Base-by-base conservation (phyloP, 1,139 yeast species). In the Magnusiomyces sp. region DNA sequence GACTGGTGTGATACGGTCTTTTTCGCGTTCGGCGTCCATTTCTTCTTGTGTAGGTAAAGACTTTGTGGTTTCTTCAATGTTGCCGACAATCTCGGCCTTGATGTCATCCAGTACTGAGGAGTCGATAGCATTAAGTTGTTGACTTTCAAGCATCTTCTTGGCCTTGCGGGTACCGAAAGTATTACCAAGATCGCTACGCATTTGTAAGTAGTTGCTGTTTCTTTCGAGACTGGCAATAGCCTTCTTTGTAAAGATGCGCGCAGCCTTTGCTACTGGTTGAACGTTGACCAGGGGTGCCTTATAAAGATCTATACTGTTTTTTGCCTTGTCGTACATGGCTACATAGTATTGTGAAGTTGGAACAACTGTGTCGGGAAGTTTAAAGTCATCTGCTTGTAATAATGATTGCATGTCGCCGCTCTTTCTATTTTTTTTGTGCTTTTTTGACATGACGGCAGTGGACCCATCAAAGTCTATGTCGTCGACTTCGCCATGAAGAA, bases 91-190 rank as follows among this genome's bases (percentile, higher is more conserved):
- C 59, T 87, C 95, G 56, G 79, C 67, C 63, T 90, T 92, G 49
- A 82, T 72, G 57, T 77, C 85, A 52, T 78, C 83, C 57, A 90
- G 74, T 66, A 81, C 80, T 47, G 80, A 94, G 1, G 95, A 77
- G 65, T 92, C 97, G 63, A 92, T 82, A 62, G 84, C 77, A 69
- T 92, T 92, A 67, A 84, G 79, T 63, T 83, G 94, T 62, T 81
- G 68, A 64, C 83, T 90, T 48, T 79, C 73, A 63, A 94, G 86
- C 38, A 95, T 95, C 62, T 87, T 84, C 71, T 88, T 90, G 54
- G 97, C 97, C 70, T 83, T 90, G 70, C 87, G 88, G 54, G 98
- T 90, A 76, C 99, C 99, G 59, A 92, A 92, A 1, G 95, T 94
- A 68, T 88, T 92, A 63, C 98, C 98, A 61, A 92, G 75, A 2